Evolutionary conservation across 73 alveolate species (phyloP).

Genomic region (Durusdinium trenchii): DNA sequence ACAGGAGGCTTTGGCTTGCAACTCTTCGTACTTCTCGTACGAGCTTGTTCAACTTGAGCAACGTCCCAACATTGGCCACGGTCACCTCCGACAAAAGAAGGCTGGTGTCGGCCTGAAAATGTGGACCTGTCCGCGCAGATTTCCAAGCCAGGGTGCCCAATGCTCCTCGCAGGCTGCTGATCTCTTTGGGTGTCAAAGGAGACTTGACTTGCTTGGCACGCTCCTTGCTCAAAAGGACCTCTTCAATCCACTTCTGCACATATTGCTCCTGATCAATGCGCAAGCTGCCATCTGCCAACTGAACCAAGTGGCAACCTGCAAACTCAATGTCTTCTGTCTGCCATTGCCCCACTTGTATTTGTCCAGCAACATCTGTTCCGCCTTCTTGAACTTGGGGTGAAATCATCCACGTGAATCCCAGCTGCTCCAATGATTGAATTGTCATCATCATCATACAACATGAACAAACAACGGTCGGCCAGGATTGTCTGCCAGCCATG

Average conservation of each 20-base stretch:
- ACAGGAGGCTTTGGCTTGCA: neutral
- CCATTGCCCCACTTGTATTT: conserved; percentile 43
- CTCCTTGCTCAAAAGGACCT: neutral
- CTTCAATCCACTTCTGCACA: neutral
- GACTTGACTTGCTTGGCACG: neutral
- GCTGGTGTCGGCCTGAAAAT: neutral
- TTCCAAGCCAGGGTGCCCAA: neutral
- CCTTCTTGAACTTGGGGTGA: neutral
- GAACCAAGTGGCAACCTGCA: neutral
- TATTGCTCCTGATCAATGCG: neutral
- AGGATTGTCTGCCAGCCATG: neutral
- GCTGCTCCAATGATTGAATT: neutral
- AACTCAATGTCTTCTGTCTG: neutral
- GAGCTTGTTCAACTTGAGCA: conserved; percentile 5
- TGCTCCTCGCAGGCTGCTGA: neutral
- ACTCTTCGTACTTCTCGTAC: neutral
- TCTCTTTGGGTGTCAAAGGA: neutral
- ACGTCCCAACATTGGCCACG: neutral
- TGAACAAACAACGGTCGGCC: neutral
- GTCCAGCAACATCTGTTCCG: neutral
- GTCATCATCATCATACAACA: neutral
- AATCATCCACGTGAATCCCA: conserved; percentile 23
- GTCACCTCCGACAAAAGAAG: neutral
- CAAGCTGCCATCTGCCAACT: neutral
- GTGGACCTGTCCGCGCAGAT: neutral